Percentiles rank a stretch among this genome's conserved stretches.
Conservation (phyloP, 2,329 filamentous ascomycete genomes). For the Coleophoma cylindrospora region DNA sequence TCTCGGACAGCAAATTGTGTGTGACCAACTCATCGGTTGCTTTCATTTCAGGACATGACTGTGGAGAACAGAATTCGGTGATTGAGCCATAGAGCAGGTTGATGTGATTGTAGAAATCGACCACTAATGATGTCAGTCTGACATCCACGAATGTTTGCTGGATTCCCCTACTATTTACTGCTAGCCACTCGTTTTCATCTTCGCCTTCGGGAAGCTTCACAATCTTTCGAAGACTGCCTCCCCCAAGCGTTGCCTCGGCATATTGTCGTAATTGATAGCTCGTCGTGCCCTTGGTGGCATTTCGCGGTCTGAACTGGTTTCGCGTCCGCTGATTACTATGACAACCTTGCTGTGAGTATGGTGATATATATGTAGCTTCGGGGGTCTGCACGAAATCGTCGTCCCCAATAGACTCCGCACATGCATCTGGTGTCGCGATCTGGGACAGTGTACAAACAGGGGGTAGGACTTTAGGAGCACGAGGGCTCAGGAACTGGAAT, state of each 20-base stretch:
- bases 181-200: conserved; percentile 96
- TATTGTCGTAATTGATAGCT: conserved; percentile 96
- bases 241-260: conserved; percentile 93
- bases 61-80: conserved; percentile 97
- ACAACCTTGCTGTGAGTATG: conserved; percentile 26
- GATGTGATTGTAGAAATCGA: conserved; percentile 99
- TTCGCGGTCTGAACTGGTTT: conserved; percentile 87
- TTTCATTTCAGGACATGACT: conserved; percentile 98
- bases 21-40: conserved; percentile 86
- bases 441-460: conserved; percentile 14
- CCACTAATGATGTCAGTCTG: conserved; percentile 55
- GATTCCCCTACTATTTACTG: conserved; percentile 77
- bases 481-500: conserved; percentile 26
- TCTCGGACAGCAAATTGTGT: neutral
- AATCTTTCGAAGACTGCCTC: conserved; percentile 90
- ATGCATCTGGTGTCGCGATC: conserved; percentile 23
- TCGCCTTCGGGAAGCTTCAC: conserved; percentile 97
- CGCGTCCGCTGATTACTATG: conserved; percentile 78
- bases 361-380: conserved; percentile 30
- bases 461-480: conserved; percentile 10
- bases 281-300: conserved; percentile 77
- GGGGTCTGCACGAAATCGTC: conserved; percentile 32
- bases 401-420: conserved; percentile 15
- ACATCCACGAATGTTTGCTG: neutral
- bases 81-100: conserved; percentile 98